Evolutionary conservation across 2,329 filamentous ascomycete species (phyloP).

Genomic region (Pseudopyricularia javanii): DNA sequence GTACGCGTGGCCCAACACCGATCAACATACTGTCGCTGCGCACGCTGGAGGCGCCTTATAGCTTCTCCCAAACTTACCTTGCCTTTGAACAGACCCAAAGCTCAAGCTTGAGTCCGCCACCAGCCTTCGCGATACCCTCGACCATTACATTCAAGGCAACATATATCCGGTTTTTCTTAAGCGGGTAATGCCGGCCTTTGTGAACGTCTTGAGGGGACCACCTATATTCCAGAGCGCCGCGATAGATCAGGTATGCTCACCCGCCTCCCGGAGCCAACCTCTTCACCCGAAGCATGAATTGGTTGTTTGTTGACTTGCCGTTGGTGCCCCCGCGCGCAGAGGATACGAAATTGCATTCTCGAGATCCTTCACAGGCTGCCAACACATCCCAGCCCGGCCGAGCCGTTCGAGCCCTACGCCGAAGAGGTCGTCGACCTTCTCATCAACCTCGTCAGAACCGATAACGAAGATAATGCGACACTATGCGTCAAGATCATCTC

Average conservation of each 20-base stretch:
- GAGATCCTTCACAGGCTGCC: conserved; percentile 86
- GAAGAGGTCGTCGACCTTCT: conserved; percentile 81
- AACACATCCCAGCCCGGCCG: conserved; percentile 56
- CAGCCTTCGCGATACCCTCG: conserved; percentile 81
- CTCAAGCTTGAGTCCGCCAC: conserved; percentile 71
- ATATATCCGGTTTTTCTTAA: conserved; percentile 68
- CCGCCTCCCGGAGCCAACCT: conserved; percentile 12
- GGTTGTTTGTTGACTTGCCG: conserved; percentile 1
- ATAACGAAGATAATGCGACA: conserved; percentile 99
- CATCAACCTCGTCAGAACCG: conserved; percentile 74
- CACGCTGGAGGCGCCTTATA: neutral
- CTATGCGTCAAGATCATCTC: conserved; percentile 96
- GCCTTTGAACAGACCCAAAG: conserved; percentile 53
- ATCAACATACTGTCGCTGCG: no score
- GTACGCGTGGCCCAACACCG: conserved; percentile 20
- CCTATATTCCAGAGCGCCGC: conserved; percentile 88
- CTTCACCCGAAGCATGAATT: neutral
- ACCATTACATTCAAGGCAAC: conserved; percentile 70
- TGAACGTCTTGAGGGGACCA: conserved; percentile 70
- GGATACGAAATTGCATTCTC: conserved; percentile 82
- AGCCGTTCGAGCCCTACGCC: conserved; percentile 80
- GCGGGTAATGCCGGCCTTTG: conserved; percentile 81
- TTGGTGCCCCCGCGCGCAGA: conserved; percentile 34
- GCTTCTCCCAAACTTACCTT: neutral
- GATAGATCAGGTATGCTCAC: conserved; percentile 59